These are phyloP conservation scores for Thermothelomyces thermophilus DNA, from an alignment of 2,329 filamentous ascomycete species.

Conservation along the genomic window DNA sequence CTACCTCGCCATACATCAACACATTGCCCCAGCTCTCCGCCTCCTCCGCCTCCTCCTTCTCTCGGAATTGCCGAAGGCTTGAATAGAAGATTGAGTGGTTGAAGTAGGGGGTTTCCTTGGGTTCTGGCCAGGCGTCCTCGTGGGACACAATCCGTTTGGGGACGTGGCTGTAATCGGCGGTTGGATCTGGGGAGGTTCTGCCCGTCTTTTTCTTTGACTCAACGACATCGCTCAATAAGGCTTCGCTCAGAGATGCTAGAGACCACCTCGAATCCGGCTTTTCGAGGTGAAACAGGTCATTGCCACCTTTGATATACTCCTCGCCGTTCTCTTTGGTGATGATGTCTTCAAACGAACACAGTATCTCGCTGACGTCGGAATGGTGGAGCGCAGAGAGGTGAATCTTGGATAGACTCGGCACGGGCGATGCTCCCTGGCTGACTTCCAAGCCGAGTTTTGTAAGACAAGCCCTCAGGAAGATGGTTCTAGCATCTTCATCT, in stretches of 20 bases:
- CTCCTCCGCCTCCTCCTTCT: constrained; percentile 44
- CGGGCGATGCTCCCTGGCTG: constrained; percentile 58
- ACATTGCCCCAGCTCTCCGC: constrained; percentile 65
- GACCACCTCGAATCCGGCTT: constrained; percentile 57
- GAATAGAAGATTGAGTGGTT: constrained; percentile 74
- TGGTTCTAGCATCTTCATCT: constrained; percentile 62
- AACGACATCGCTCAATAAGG: constrained; percentile 38
- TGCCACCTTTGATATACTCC: constrained; percentile 70
- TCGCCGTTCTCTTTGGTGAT: constrained; percentile 59
- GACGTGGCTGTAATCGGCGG: constrained; percentile 61
- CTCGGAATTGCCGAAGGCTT: constrained; percentile 61
- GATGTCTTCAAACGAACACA: constrained; percentile 60
- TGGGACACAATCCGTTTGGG: constrained; percentile 71
- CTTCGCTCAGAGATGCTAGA: constrained; percentile 47
- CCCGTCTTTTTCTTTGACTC: constrained; percentile 19
- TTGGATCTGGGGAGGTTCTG: constrained; percentile 21
- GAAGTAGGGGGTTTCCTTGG: constrained; percentile 75
- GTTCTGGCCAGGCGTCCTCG: constrained; percentile 57
- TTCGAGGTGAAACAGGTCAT: constrained; percentile 75
- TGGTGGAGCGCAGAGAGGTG: constrained; percentile 69
- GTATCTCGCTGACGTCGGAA: constrained; percentile 58
- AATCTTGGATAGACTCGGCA: constrained; percentile 74
- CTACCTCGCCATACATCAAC: constrained; percentile 81
- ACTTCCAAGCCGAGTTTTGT: constrained; percentile 75
- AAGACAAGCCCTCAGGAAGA: constrained; percentile 75